Evolutionary conservation across 805 yeast species (phyloP).

Genomic region (Teunomyces cretensis): DNA sequence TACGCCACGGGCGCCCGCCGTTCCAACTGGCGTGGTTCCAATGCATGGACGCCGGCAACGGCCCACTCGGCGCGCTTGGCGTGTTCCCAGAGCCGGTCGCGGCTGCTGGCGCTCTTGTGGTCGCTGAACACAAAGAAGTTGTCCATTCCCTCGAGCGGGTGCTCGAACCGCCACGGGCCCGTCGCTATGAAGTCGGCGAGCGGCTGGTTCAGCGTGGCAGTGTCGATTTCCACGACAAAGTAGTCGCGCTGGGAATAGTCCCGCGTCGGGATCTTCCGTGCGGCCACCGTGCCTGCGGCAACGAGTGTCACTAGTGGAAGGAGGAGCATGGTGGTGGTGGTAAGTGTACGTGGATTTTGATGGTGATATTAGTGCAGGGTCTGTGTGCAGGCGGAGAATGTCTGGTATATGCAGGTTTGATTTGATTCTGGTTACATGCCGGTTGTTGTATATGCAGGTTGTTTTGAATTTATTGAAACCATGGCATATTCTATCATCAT

Average conservation of each 20-base stretch:
- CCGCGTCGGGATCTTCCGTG: constrained; percentile 20
- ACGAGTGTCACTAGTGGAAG: background rate
- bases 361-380: too few species aligned
- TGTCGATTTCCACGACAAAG: constrained; percentile 59
- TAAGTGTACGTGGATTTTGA: background rate
- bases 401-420: too few species aligned
- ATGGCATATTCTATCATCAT: background rate
- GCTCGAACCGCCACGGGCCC: constrained; percentile 49
- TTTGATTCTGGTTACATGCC: too few species aligned
- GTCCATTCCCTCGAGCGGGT: constrained; percentile 58
- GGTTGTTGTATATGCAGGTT: constrained; percentile 2
- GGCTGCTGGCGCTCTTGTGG: constrained; percentile 23
- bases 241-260: constrained; percentile 55
- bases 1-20: constrained; percentile 58
- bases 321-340: constrained; percentile 4
- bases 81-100: too few species aligned
- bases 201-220: constrained; percentile 22
- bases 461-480: too few species aligned
- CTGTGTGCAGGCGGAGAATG: background rate
- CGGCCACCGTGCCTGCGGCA: constrained; percentile 3
- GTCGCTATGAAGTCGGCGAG: constrained; percentile 31
- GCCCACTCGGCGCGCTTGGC: background rate
- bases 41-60: constrained; percentile 41
- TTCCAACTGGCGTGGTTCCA: constrained; percentile 52
- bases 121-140: constrained; percentile 69